phyloP scores from a whole-genome alignment of 2,329 filamentous ascomycete species.

The Nannizziopsis arthrosporioides region DNA sequence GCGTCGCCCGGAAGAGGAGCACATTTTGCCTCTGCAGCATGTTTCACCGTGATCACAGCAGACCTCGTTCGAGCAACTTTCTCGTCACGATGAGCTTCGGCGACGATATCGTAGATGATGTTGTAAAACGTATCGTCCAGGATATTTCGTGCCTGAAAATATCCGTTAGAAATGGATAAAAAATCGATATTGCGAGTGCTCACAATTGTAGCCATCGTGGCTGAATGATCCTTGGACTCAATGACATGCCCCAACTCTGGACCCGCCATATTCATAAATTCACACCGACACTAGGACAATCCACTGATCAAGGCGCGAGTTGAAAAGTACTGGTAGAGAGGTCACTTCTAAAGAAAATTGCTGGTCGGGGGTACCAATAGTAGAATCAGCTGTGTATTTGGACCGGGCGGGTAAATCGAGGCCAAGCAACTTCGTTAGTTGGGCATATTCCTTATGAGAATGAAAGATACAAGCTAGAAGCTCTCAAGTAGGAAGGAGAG shows the following conservation, averaged over 20 bases:
- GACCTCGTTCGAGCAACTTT: slow-evolving; percentile 49
- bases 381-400: background rate
- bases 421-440: background rate
- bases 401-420: background rate
- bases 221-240: slow-evolving; percentile 18
- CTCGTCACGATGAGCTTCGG: slow-evolving; percentile 48
- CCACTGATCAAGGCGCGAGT: too few species aligned
- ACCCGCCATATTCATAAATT: slow-evolving; percentile 16
- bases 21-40: slow-evolving; percentile 34
- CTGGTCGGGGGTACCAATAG: background rate
- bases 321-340: too few species aligned
- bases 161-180: slow-evolving; percentile 14
- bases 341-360: too few species aligned
- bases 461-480: too few species aligned
- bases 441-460: background rate
- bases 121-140: slow-evolving; percentile 48
- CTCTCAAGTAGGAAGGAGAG: background rate
- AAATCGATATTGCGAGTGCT: slow-evolving; percentile 13
- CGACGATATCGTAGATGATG: slow-evolving; percentile 49
- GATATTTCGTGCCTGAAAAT: slow-evolving; percentile 34
- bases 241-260: slow-evolving; percentile 22
- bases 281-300: too few species aligned
- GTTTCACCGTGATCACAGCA: slow-evolving; percentile 34
- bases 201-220: slow-evolving; percentile 34
- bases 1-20: slow-evolving; percentile 23